Evolutionary conservation across 2,329 filamentous ascomycete species (phyloP).

Genomic region (Penicillium brasilianum): DNA sequence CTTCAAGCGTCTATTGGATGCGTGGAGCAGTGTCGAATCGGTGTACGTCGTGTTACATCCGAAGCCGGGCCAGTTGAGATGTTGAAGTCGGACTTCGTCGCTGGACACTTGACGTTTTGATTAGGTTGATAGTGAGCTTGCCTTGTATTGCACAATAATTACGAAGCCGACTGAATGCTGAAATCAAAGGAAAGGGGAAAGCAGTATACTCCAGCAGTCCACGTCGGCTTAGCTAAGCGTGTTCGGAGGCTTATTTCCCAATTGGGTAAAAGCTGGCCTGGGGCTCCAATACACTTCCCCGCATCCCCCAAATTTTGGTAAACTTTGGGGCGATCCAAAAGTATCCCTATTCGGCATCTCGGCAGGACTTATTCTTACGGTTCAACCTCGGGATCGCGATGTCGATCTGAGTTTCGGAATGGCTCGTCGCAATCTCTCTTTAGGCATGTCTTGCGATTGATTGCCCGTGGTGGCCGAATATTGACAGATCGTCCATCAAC

Average conservation of each 20-base stretch:
- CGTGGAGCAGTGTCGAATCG: neutral
- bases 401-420: neutral
- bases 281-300: neutral
- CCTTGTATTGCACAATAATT: neutral
- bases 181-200: neutral
- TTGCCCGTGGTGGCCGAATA: neutral
- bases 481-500: too few relatives aligned
- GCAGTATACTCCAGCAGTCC: neutral
- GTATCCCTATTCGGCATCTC: neutral
- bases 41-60: neutral
- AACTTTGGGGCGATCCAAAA: neutral
- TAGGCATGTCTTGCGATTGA: neutral
- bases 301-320: neutral
- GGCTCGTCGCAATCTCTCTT: neutral
- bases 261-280: neutral
- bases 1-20: neutral
- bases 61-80: neutral
- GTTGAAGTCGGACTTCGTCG: neutral
- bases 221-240: constrained; percentile 1
- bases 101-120: too few relatives aligned
- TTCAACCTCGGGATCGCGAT: neutral
- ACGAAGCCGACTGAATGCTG: neutral
- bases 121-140: neutral
- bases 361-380: neutral
- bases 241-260: constrained; percentile 1